Evolutionary conservation across 2,329 filamentous ascomycete species (phyloP).

Genomic region (Diplodia sapinea): DNA sequence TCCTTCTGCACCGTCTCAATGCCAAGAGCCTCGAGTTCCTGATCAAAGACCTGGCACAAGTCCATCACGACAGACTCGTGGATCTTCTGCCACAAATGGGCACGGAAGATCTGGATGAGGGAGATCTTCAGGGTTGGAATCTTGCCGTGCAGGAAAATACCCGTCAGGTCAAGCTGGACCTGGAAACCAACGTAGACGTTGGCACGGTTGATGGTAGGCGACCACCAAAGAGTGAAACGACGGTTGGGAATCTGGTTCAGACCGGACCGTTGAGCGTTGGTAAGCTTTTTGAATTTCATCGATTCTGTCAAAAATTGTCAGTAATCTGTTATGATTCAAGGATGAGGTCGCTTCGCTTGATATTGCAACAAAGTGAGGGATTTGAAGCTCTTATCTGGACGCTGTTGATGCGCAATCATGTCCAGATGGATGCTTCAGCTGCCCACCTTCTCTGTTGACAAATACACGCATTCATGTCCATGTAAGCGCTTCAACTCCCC

Average conservation of each 20-base stretch:
- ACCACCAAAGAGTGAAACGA: slow-evolving; percentile 99
- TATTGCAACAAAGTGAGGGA: no score
- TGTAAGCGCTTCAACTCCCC: no score
- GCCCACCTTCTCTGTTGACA: no score
- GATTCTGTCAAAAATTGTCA: slow-evolving; percentile 52
- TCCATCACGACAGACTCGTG: slow-evolving; percentile 99
- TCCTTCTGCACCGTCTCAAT: slow-evolving; percentile 99
- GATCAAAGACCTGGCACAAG: slow-evolving; percentile 96
- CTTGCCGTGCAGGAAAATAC: slow-evolving; percentile 98
- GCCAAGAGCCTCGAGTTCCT: slow-evolving; percentile 91
- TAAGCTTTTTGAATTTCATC: slow-evolving; percentile 99
- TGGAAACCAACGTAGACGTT: slow-evolving; percentile 99
- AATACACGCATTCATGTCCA: no score
- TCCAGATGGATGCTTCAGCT: no score
- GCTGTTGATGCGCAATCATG: no score
- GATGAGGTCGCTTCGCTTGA: no score
- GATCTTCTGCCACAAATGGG: slow-evolving; percentile 99
- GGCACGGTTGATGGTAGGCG: slow-evolving; percentile 81
- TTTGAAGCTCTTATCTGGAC: no score
- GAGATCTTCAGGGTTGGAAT: slow-evolving; percentile 98
- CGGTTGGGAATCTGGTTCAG: slow-evolving; percentile 98
- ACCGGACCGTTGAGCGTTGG: slow-evolving; percentile 95
- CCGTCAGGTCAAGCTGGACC: slow-evolving; percentile 94
- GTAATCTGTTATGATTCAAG: slow-evolving; percentile 9
- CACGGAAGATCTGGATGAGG: slow-evolving; percentile 97